Percentiles rank a stretch among this genome's conserved stretches.
These are phyloP conservation scores for Spizellomyces punctatus DNA, from an alignment of 192 early-diverging fungal species.

Conservation along the genomic window DNA sequence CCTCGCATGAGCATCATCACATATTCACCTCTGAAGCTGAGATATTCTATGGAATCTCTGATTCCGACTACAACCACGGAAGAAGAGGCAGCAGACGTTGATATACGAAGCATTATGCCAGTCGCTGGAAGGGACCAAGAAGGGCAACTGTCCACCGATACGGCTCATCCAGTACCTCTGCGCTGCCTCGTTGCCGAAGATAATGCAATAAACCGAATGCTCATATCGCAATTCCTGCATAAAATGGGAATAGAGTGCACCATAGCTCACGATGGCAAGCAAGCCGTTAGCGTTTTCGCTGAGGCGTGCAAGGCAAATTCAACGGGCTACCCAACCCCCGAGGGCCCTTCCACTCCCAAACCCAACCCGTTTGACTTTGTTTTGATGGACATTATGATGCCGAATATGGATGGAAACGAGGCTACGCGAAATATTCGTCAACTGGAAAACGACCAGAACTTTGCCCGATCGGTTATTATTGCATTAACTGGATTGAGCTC, in stretches of 20 bases:
- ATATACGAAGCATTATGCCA: neutral
- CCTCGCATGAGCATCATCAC: neutral
- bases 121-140: neutral
- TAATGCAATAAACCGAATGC: conserved; percentile 27
- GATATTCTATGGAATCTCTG: too few species aligned
- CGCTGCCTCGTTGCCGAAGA: conserved; percentile 26
- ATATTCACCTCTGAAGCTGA: too few species aligned
- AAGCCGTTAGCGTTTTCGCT: conserved; percentile 12
- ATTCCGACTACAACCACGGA: neutral
- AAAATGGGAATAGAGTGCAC: conserved; percentile 16
- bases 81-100: neutral
- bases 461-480: neutral
- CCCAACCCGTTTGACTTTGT: conserved; percentile 7
- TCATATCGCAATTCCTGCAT: conserved; percentile 21
- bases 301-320: neutral
- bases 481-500: conserved; percentile 9
- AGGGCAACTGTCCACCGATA: neutral
- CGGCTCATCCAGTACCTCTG: neutral
- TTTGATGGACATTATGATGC: conserved; percentile 21
- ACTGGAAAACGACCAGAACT: conserved; percentile 27
- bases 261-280: conserved; percentile 7
- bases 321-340: neutral
- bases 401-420: conserved; percentile 1
- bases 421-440: conserved; percentile 7
- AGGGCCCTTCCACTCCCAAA: neutral